Conservation (phyloP, 1,284 basidiomycete species). For the Ceratobasidium sp. region DNA sequence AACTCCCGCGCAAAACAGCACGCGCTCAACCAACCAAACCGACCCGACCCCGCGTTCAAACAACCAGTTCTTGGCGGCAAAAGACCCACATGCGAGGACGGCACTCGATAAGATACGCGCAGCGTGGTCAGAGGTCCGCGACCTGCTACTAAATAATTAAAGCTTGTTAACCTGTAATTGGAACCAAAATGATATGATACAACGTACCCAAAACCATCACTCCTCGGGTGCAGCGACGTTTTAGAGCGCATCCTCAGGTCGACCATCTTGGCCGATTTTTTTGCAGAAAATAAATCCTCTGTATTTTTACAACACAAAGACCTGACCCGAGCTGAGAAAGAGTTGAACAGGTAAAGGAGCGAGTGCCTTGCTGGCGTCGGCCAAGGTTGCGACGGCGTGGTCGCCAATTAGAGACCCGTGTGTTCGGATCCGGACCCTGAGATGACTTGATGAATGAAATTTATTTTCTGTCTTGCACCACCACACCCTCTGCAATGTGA, state of each 20-base stretch:
- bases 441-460: slow-evolving; percentile 34
- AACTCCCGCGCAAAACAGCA: slow-evolving; percentile 38
- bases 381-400: slow-evolving; percentile 7
- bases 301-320: neutral
- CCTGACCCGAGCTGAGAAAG: neutral
- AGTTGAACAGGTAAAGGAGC: neutral
- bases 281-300: neutral
- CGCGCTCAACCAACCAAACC: slow-evolving; percentile 43
- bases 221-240: slow-evolving; percentile 31
- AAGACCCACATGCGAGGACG: slow-evolving; percentile 42
- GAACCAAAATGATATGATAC: neutral
- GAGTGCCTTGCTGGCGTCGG: slow-evolving; percentile 42
- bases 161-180: neutral
- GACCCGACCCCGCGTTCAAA: slow-evolving; percentile 43
- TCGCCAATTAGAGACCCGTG: slow-evolving; percentile 38
- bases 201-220: slow-evolving; percentile 31
- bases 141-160: slow-evolving; percentile 1
- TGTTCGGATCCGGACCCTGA: slow-evolving; percentile 24
- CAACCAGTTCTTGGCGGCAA: slow-evolving; percentile 42
- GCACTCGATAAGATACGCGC: slow-evolving; percentile 26
- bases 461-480: slow-evolving; percentile 13
- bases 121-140: slow-evolving; percentile 23
- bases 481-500: slow-evolving; percentile 7
- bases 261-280: slow-evolving; percentile 20
- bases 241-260: slow-evolving; percentile 39